phyloP scores from a whole-genome alignment of 73 alveolate genomes.

The Paraurostyla sp. region DNA sequence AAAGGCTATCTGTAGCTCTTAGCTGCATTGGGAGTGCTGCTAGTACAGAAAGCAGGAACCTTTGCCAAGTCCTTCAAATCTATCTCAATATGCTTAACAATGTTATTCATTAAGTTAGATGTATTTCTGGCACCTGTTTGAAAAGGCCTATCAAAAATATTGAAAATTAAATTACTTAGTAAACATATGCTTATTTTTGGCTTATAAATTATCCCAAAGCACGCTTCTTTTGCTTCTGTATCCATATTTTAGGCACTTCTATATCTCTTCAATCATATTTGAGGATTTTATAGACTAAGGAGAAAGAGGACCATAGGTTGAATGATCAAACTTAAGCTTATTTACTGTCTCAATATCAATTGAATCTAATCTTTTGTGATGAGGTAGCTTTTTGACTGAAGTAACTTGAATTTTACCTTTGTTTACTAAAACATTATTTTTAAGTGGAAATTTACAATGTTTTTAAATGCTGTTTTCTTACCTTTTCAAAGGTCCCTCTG shows the following conservation, averaged over 20 bases:
- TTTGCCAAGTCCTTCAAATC: neutral
- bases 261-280: neutral
- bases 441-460: too few relatives aligned
- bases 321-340: neutral
- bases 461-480: too few relatives aligned
- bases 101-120: constrained; percentile 1
- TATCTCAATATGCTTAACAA: constrained; percentile 9
- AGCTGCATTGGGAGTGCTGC: neutral
- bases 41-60: neutral
- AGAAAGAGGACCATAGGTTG: neutral
- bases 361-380: neutral
- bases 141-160: neutral
- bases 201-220: neutral
- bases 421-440: too few relatives aligned
- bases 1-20: neutral
- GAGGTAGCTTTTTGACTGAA: neutral
- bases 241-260: neutral
- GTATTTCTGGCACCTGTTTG: constrained; percentile 31
- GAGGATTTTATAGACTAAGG: neutral
- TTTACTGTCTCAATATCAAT: neutral
- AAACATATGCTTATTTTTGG: constrained; percentile 17
- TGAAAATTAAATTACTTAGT: neutral
- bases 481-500: too few relatives aligned
- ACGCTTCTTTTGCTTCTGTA: constrained; percentile 19
- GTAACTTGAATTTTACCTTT: too few relatives aligned